These are phyloP conservation scores for Dalbergia oliveri DNA, from an alignment of 306 rosid species.

Conservation along the genomic window DNA sequence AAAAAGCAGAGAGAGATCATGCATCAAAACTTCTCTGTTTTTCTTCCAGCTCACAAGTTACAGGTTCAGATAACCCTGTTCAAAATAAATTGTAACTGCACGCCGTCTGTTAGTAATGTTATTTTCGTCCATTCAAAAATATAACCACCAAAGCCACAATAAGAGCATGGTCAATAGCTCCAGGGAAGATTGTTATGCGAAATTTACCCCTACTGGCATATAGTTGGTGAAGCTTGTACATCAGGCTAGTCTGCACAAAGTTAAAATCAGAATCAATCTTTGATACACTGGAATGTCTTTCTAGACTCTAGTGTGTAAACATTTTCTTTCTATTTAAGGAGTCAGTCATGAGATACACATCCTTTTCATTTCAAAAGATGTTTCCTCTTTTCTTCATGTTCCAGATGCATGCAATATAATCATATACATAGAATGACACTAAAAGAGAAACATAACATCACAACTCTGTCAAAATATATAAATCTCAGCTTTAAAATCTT, in stretches of 20 bases:
- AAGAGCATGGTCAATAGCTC: slow-evolving; percentile 60
- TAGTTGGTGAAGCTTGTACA: slow-evolving; percentile 82
- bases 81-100: slow-evolving; percentile 28
- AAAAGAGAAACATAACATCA: not conserved
- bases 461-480: not conserved
- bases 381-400: not conserved
- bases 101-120: slow-evolving; percentile 22
- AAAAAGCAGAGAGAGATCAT: not conserved
- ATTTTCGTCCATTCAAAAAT: slow-evolving; percentile 71
- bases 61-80: not conserved
- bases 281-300: slow-evolving; percentile 3
- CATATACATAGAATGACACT: not conserved
- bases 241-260: slow-evolving; percentile 80
- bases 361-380: slow-evolving; percentile 11
- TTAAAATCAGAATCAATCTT: slow-evolving; percentile 1
- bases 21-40: not conserved
- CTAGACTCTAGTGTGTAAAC: not conserved
- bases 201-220: slow-evolving; percentile 71
- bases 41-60: slow-evolving; percentile 37
- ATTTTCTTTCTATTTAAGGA: not conserved
- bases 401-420: not conserved
- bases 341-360: slow-evolving; percentile 10
- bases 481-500: not conserved
- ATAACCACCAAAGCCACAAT: slow-evolving; percentile 73
- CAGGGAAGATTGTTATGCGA: slow-evolving; percentile 80